A percentile compares a stretch with the other conserved stretches of the same genome.
phyloP scores from a whole-genome alignment of 2,329 filamentous ascomycete genomes.

The Colletotrichum eleusines region DNA sequence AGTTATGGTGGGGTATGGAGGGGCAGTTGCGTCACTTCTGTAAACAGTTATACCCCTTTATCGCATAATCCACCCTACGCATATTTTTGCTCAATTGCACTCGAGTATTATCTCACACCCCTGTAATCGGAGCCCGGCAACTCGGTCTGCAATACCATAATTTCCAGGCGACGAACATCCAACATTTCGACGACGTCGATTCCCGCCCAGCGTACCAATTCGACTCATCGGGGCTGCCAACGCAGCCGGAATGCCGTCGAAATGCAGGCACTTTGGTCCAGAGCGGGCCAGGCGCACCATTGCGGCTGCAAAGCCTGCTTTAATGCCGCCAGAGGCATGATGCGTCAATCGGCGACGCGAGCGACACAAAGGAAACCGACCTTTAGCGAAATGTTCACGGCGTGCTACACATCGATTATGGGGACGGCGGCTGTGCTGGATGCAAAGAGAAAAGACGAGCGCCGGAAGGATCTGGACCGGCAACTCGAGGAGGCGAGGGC shows the following conservation, averaged over 20 bases:
- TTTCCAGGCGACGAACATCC: constrained; percentile 13
- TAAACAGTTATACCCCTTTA: constrained; percentile 12
- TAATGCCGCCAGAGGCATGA: constrained; percentile 60
- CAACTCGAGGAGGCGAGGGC: constrained; percentile 68
- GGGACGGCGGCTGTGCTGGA: constrained; percentile 74
- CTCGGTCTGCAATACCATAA: constrained; percentile 27
- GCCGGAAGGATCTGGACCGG: constrained; percentile 70
- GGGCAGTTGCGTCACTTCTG: constrained; percentile 36
- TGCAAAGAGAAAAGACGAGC: constrained; percentile 67
- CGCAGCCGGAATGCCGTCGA: constrained; percentile 51
- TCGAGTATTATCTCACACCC: constrained; percentile 6
- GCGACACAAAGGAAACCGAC: constrained; percentile 63
- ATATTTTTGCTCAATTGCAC: background rate
- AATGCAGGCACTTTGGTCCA: constrained; percentile 79
- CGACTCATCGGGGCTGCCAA: constrained; percentile 29
- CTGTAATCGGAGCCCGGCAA: constrained; percentile 22
- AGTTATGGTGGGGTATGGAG: constrained; percentile 39
- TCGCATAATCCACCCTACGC: fast-evolving
- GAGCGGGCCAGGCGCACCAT: constrained; percentile 72
- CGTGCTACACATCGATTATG: constrained; percentile 76
- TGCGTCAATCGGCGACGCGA: constrained; percentile 64
- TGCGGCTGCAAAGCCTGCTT: constrained; percentile 74
- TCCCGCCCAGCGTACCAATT: constrained; percentile 24
- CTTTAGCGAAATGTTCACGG: constrained; percentile 69
- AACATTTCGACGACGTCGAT: constrained; percentile 16